phyloP scores from a whole-genome alignment of 176 grass and related monocot genomes.

The Aegilops umbellulata region DNA sequence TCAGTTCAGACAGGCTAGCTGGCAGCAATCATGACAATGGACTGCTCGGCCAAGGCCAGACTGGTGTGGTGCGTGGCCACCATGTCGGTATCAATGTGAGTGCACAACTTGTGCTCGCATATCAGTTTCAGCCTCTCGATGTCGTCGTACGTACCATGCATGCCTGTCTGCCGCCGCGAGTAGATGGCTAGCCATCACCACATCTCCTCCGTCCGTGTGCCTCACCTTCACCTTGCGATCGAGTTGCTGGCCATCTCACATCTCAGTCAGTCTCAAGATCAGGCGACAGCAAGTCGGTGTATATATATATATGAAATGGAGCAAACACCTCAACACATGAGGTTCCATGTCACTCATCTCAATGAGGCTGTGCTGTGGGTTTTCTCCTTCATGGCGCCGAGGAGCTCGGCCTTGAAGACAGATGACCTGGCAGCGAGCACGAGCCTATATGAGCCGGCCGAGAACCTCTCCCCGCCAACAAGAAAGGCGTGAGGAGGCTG shows the following conservation, averaged over 20 bases:
- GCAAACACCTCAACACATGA: background rate
- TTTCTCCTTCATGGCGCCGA: background rate
- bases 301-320: conserved; percentile 47
- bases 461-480: too few relatives aligned
- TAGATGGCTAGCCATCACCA: conserved; percentile 36
- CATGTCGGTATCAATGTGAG: background rate
- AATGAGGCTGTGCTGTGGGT: background rate
- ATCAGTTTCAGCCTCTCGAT: conserved; percentile 38
- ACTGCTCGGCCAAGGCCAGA: conserved; percentile 17
- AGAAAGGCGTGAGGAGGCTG: too few relatives aligned
- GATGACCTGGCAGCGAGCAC: too few relatives aligned
- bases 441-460: too few relatives aligned
- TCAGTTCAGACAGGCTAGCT: background rate
- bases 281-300: conserved; percentile 28
- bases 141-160: too few relatives aligned
- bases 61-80: background rate
- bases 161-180: conserved; percentile 46
- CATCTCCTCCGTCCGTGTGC: background rate
- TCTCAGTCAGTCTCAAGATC: conserved; percentile 2
- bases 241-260: background rate
- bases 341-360: background rate
- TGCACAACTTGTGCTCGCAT: conserved; percentile 32
- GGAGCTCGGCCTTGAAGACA: too few relatives aligned
- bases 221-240: background rate
- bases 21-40: too few relatives aligned